Evolutionary conservation across 2,329 filamentous ascomycete species (phyloP).

Genomic region (Aspergillus unguis): DNA sequence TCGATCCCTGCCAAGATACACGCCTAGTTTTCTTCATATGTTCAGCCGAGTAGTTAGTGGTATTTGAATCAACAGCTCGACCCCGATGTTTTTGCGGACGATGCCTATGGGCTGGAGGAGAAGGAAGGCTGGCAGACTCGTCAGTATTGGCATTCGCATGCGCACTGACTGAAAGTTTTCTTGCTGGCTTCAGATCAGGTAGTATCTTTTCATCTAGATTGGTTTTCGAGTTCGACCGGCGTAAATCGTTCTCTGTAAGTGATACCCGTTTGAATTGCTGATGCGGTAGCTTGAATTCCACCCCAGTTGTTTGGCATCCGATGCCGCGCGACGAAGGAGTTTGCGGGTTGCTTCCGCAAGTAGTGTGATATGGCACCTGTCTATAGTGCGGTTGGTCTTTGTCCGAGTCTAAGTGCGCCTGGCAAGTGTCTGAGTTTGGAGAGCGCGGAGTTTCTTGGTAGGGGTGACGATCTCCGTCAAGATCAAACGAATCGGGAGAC

Average conservation of each 20-base stretch:
- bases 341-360: conserved; percentile 20
- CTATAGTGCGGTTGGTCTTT: conserved; percentile 12
- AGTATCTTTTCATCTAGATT: conserved; percentile 33
- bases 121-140: conserved; percentile 30
- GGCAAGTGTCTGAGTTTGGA: conserved; percentile 14
- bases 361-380: conserved; percentile 11
- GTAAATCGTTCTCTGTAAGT: conserved; percentile 36
- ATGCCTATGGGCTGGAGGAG: conserved; percentile 40
- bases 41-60: conserved; percentile 14
- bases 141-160: conserved; percentile 25
- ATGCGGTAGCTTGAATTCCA: conserved; percentile 38
- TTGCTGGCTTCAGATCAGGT: conserved; percentile 28
- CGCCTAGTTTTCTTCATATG: conserved; percentile 31
- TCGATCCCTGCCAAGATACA: conserved; percentile 40
- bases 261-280: conserved; percentile 41
- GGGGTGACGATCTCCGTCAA: conserved; percentile 11
- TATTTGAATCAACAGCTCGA: conserved; percentile 24
- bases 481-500: conserved; percentile 22
- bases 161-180: conserved; percentile 32
- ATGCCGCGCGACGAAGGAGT: conserved; percentile 30
- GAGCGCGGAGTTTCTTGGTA: conserved; percentile 6
- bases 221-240: conserved; percentile 33
- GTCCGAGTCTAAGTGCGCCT: conserved; percentile 6
- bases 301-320: conserved; percentile 27
- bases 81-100: conserved; percentile 40